These are phyloP conservation scores for Curvularia verruculosa DNA, from an alignment of 2,329 filamentous ascomycete genomes.

Conservation along the genomic window DNA sequence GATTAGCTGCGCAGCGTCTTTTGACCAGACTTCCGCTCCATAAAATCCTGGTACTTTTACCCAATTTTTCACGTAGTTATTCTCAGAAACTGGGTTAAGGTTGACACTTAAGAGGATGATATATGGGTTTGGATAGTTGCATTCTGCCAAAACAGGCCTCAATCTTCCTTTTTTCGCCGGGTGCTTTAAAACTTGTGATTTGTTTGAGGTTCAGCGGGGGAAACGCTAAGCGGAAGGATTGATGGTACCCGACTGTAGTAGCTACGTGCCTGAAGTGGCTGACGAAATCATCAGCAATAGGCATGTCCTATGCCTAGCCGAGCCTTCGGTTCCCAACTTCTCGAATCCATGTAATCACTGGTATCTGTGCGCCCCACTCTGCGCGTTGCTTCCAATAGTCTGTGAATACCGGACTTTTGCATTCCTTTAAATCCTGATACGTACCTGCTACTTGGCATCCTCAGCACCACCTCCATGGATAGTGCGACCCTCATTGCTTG, in stretches of 20 bases:
- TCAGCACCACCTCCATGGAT: slow-evolving; percentile 1
- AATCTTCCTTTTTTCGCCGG: too few relatives aligned
- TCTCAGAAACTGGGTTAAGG: too few relatives aligned
- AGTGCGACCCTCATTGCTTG: slow-evolving; percentile 9
- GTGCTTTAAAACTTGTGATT: too few relatives aligned
- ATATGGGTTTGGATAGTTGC: too few relatives aligned
- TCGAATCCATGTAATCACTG: neutral
- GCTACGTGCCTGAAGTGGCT: neutral
- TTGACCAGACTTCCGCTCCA: too few relatives aligned
- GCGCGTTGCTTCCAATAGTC: neutral
- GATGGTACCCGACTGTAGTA: neutral
- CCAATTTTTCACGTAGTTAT: too few relatives aligned
- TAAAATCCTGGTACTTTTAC: too few relatives aligned
- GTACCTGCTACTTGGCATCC: neutral
- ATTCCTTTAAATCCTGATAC: neutral
- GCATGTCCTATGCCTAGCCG: neutral
- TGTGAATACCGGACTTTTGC: neutral
- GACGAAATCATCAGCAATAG: neutral
- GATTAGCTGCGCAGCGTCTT: too few relatives aligned
- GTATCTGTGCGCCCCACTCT: neutral
- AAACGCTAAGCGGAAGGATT: too few relatives aligned
- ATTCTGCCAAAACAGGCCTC: too few relatives aligned
- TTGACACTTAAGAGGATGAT: too few relatives aligned
- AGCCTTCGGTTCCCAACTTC: neutral
- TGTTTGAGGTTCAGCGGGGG: too few relatives aligned